Evolutionary conservation across 2,329 filamentous ascomycete species (phyloP).

Genomic region (Stagonosporopsis chrysanthemi): DNA sequence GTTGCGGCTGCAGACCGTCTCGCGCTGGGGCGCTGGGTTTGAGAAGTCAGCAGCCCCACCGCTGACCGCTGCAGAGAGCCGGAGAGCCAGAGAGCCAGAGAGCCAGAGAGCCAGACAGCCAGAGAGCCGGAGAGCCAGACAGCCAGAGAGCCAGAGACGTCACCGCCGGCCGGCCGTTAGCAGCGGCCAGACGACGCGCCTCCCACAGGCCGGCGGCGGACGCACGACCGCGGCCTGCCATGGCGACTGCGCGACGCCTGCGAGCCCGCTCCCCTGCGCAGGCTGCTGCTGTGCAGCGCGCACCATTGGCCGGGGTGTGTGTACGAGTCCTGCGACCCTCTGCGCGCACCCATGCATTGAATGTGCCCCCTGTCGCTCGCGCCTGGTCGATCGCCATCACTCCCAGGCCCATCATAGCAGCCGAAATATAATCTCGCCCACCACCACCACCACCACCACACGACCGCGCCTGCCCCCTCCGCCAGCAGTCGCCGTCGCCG

Average conservation of each 20-base stretch:
- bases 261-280: too few species aligned
- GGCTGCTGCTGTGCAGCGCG: too few species aligned
- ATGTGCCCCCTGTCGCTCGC: slow-evolving; percentile 38
- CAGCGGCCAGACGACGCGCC: not conserved
- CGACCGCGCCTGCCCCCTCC: slow-evolving; percentile 6
- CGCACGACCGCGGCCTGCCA: too few species aligned
- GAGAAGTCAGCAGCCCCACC: slow-evolving; percentile 17
- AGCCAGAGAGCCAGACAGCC: too few species aligned
- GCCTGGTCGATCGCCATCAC: slow-evolving; percentile 23
- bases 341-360: too few species aligned
- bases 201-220: slow-evolving; percentile 5
- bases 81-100: too few species aligned
- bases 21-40: not conserved
- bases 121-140: too few species aligned
- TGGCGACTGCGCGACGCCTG: too few species aligned
- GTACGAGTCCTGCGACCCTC: too few species aligned
- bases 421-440: slow-evolving; percentile 10
- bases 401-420: slow-evolving; percentile 12
- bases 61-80: not conserved
- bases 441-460: slow-evolving; percentile 21
- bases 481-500: not conserved
- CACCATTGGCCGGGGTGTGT: too few species aligned
- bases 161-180: slow-evolving; percentile 4
- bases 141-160: slow-evolving; percentile 5
- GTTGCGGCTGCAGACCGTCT: not conserved